Base-by-base conservation (phyloP, 345 rosid species). In the Jatropha curcas region DNA sequence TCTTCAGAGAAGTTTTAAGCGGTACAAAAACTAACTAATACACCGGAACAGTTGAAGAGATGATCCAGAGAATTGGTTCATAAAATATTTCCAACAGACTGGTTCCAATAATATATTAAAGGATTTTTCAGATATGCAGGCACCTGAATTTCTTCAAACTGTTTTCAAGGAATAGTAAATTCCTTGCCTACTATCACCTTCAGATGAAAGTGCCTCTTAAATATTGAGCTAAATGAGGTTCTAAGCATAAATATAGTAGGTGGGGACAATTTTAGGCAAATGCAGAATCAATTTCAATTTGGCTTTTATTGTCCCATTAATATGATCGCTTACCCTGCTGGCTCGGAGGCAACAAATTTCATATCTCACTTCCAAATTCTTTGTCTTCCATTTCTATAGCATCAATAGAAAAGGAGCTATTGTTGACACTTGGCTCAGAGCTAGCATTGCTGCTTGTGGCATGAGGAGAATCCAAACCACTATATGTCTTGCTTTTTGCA, bases 321-420 rank as follows among this genome's bases (percentile, higher is more conserved):
- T n/a, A n/a, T n/a, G 33, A 14, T 78, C 68, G 74, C 63, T 83
- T 82, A 12, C 79, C 74, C 33, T 13, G 80, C 31, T 85, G 88
- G 66, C 83, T 66, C 52, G 81, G 39, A 2, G 87, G 84, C 52
- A 88, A 84, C 30, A 86, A 72, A 77, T 63, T 77, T 71, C 86
- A 83, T 81, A 72, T 84, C 74, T 88, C 89, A 37, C 86, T 84
- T 22, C 76, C 81, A 33, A 80, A 75, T 75, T 86, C 89, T 58
- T 37, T 50, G 31, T 68, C 72, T 55, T 63, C 74, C 12, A 50
- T 65, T 45, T 78, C 74, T 62, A 63, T 41, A n/a, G 69, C 71
- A 28, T 78, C 77, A n/a, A 58, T 65, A 17, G 69, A 68, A 61
- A 11, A 57, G 70, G 67, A 34, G 55, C 45, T 68, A 39, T 68